phyloP scores from a whole-genome alignment of 257 asterid genomes.

The Osmanthus fragrans region DNA sequence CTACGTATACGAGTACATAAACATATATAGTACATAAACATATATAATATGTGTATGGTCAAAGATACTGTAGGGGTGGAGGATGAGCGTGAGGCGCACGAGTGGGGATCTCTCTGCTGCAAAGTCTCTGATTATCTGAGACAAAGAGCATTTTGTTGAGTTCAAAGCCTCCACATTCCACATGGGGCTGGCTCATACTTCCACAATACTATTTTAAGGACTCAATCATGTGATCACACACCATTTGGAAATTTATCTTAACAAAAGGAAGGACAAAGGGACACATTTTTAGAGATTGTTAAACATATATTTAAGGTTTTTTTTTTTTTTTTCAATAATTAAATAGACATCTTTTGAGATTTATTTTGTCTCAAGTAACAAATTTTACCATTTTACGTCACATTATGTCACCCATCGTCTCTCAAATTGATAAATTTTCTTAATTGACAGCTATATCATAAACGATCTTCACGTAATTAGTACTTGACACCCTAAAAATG shows the following conservation, averaged over 20 bases:
- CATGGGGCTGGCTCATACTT: constrained; percentile 45
- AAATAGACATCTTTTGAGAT: too few relatives aligned
- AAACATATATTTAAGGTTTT: too few relatives aligned
- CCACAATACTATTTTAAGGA: constrained; percentile 22
- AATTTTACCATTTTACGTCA: too few relatives aligned
- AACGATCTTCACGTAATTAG: too few relatives aligned
- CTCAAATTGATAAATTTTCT: too few relatives aligned
- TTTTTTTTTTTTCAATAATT: too few relatives aligned
- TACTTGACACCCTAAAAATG: too few relatives aligned
- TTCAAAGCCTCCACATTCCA: constrained; percentile 30
- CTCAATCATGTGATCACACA: constrained; percentile 32
- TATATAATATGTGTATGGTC: constrained; percentile 14
- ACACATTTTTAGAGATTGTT: too few relatives aligned
- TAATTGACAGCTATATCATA: too few relatives aligned
- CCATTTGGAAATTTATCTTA: background rate
- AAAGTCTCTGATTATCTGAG: constrained; percentile 25
- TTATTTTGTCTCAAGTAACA: too few relatives aligned
- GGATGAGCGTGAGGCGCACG: constrained; percentile 77
- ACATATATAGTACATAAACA: too few relatives aligned
- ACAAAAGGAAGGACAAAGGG: background rate
- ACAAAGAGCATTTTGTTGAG: constrained; percentile 39
- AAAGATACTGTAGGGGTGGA: constrained; percentile 25
- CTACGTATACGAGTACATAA: background rate
- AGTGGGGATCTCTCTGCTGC: constrained; percentile 52
- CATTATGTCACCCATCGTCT: too few relatives aligned